Base-by-base conservation (phyloP, 768 basidiomycete genomes). In the Amanita phalloides region DNA sequence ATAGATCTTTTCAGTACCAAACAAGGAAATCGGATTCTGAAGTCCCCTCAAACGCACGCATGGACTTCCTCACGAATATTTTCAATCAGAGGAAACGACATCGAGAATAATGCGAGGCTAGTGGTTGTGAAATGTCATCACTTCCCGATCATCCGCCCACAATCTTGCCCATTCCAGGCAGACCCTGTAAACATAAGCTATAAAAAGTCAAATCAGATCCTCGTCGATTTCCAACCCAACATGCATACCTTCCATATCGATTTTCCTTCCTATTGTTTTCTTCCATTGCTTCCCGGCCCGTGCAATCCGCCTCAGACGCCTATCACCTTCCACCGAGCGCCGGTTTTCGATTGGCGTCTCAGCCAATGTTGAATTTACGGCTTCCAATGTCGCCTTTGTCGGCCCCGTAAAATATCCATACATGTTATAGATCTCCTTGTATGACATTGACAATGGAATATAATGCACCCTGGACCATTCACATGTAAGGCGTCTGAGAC, bases 211-310 rank as follows among this genome's bases (percentile, higher is more conserved):
- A 25, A 17, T 45, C 26, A 37, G 26, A 39, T 36, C 25, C n/a
- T 26, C 8, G 9, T 30, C 1, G 8, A 1, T 9, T 8, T 9
- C 33, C 33, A 11, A 25, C 1, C 3, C 6, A 9, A 26, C 25
- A 42, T 10, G 14, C 81, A 56, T 55, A 90, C 91, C 86, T 78
- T 97, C 90, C 88, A 96, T 92, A 68, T 97, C 95, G 51, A 84
- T 73, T 51, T 77, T 81, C 46, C 95, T 68, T 25, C 90, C 90
- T 17, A 90, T 76, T 0, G 81, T 86, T 59, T 79, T 77, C 65
- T 87, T 91, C 95, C 95, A 98, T 53, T 88, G 78, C 61, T 92
- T 84, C n/a, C 95, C 94, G 1, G 92, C 90, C 39, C 83, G 71
- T 0, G 95, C 94, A 36, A 98, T 95, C 58, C 88, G 77, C 36